These are phyloP conservation scores for Venturia asperata DNA, from an alignment of 2,329 filamentous ascomycete genomes.

Conservation along the genomic window DNA sequence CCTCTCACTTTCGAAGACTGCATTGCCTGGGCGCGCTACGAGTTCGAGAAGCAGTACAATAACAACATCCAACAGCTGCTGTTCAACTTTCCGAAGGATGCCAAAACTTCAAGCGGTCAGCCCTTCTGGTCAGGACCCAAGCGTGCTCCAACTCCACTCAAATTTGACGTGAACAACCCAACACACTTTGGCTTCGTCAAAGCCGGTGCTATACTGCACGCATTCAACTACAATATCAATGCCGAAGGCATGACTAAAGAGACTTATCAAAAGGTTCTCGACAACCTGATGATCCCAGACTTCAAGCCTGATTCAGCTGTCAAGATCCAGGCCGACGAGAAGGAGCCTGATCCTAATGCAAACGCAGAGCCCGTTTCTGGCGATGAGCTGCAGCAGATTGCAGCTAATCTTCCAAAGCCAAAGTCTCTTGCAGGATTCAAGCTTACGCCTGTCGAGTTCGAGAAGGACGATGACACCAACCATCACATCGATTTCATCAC, in stretches of 20 bases:
- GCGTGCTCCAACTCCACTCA: constrained; percentile 84
- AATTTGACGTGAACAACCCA: constrained; percentile 76
- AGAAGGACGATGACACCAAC: constrained; percentile 98
- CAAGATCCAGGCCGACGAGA: constrained; percentile 95
- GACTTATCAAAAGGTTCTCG: constrained; percentile 71
- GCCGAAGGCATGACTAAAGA: constrained; percentile 63
- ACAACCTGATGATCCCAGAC: constrained; percentile 91
- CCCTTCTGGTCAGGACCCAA: constrained; percentile 98
- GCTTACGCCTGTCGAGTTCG: constrained; percentile 86
- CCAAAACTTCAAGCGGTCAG: constrained; percentile 76
- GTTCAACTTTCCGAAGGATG: constrained; percentile 96
- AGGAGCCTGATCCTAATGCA: constrained; percentile 86
- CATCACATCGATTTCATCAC: constrained; percentile 99
- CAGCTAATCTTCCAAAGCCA: constrained; percentile 65
- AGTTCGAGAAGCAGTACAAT: constrained; percentile 96
- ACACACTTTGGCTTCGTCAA: constrained; percentile 86
- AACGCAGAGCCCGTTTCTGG: constrained; percentile 57
- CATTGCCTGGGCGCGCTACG: constrained; percentile 84
- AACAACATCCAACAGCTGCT: constrained; percentile 93
- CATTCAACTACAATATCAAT: constrained; percentile 97
- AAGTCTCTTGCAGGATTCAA: constrained; percentile 82
- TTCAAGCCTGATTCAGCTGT: constrained; percentile 84
- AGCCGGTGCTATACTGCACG: constrained; percentile 83
- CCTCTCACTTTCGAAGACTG: constrained; percentile 92
- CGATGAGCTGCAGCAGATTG: constrained; percentile 63